phyloP scores from a whole-genome alignment of 2,329 filamentous ascomycete species.

The Clonostachys chloroleuca region DNA sequence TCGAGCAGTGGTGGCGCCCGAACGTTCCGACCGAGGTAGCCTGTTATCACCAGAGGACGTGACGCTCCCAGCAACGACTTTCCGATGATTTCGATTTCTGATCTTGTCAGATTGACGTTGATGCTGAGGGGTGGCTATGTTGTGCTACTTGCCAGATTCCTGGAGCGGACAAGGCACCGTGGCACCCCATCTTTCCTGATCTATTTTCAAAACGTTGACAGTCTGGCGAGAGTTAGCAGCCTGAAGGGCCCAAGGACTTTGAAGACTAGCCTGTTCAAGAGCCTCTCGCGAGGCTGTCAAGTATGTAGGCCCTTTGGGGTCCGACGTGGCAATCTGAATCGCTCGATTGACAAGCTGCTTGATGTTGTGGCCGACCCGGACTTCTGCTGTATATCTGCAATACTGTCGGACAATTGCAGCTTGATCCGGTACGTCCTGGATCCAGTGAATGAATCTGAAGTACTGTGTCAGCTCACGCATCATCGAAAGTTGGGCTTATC shows the following conservation, averaged over 20 bases:
- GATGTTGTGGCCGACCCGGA: constrained; percentile 74
- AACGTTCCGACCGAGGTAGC: constrained; percentile 69
- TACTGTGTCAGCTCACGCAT: too few species aligned
- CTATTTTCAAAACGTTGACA: constrained; percentile 62
- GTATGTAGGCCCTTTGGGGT: constrained; percentile 76
- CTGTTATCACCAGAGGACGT: constrained; percentile 65
- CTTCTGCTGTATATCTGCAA: constrained; percentile 72
- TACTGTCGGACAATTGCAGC: constrained; percentile 75
- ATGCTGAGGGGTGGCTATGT: too few species aligned
- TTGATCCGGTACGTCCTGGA: constrained; percentile 74
- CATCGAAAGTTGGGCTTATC: too few species aligned
- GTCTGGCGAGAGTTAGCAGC: too few species aligned
- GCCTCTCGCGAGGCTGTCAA: constrained; percentile 74
- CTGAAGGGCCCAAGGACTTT: too few species aligned
- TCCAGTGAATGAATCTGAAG: constrained; percentile 67
- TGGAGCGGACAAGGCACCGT: constrained; percentile 62
- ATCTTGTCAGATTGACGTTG: too few species aligned
- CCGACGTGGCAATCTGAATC: constrained; percentile 69
- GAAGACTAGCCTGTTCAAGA: constrained; percentile 69
- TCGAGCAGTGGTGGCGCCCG: constrained; percentile 57
- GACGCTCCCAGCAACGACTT: constrained; percentile 59
- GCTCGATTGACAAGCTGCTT: constrained; percentile 83
- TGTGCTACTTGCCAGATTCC: constrained; percentile 37
- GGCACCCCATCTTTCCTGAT: constrained; percentile 67
- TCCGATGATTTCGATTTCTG: constrained; percentile 37